Base-by-base conservation (phyloP, 2,329 filamentous ascomycete species). In the Neobulgaria alba region DNA sequence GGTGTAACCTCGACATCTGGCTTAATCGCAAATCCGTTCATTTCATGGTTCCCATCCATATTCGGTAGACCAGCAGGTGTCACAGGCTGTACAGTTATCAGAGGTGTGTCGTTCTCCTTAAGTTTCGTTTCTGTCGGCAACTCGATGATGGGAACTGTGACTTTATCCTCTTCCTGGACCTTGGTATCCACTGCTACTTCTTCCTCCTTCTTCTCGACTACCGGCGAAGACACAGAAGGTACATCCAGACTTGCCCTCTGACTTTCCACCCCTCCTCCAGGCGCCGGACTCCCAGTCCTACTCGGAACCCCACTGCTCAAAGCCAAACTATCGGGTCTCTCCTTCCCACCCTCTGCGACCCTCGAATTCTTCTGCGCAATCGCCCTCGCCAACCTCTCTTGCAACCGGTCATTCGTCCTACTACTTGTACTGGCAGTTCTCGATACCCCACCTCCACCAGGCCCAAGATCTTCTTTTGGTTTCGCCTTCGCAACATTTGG, bases 351-450 rank as follows among this genome's bases (percentile, higher is more conserved):
- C 30, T 49, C 59, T 26, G 7, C 7, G 12, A 26, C 23, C n/a
- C n/a, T n/a, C 2, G 66, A 60, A 42, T 72, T 75, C 57, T 83
- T 86, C 44, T 82, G 82, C 3, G 82, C 86, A 55, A 95, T 77
- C 20, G 89, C 92, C 57, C 86, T 85, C 20, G 90, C 90, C 45
- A 98, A 71, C 47, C 88, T 76, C 60, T 95, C 89, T 59, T 95
- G 89, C 32, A 98, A 69, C 38, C 88, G 78, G 54, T 93, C 88
- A 63, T 87, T 92, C 46, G 75, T 68, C 50, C 77, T 67, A 32
- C 57, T 74, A 47, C 71, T 76, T 31, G 73, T 77, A 4, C 82
- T 82, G 16, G 81, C 73, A 49, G 69, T 77, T 57, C 82, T 74
- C 37, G 82, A 79, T 7, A 26, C n/a, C n/a, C n/a, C n/a, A n/a